phyloP scores from a whole-genome alignment of 78 protist species.

The Blattamonas nauphoetae region DNA sequence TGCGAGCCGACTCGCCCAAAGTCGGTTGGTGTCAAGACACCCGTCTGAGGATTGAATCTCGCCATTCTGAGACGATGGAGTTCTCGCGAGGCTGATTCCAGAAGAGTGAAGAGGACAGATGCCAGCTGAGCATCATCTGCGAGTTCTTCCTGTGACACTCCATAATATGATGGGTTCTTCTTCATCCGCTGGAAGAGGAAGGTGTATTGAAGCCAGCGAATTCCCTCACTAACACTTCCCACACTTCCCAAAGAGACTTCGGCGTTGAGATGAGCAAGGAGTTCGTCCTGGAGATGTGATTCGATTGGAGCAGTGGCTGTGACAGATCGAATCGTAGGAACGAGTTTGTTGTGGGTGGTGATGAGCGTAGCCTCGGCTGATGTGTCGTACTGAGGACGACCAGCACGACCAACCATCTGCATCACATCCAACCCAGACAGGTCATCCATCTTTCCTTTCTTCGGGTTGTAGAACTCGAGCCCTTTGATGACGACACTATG shows the following conservation, averaged over 20 bases:
- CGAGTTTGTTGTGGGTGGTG: slow-evolving; percentile 69
- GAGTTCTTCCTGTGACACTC: slow-evolving; percentile 41
- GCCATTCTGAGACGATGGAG: slow-evolving; percentile 66
- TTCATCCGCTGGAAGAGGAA: slow-evolving; percentile 79
- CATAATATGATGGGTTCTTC: slow-evolving; percentile 80
- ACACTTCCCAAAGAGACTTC: slow-evolving; percentile 43
- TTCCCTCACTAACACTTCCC: slow-evolving; percentile 59
- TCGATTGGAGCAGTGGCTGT: slow-evolving; percentile 62
- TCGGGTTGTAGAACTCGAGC: slow-evolving; percentile 68
- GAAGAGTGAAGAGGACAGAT: slow-evolving; percentile 21
- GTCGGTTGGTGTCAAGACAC: slow-evolving; percentile 47
- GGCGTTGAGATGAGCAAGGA: slow-evolving; percentile 85
- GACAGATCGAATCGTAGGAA: slow-evolving; percentile 53
- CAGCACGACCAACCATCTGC: slow-evolving; percentile 97
- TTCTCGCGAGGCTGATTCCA: slow-evolving; percentile 47
- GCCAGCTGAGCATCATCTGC: slow-evolving; percentile 51
- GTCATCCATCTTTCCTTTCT: slow-evolving; percentile 64
- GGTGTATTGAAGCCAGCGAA: slow-evolving; percentile 86
- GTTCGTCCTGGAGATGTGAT: slow-evolving; percentile 6
- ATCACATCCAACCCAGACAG: slow-evolving; percentile 82
- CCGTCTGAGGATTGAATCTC: slow-evolving; percentile 59
- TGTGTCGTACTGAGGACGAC: slow-evolving; percentile 96
- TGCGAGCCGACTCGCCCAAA: slow-evolving; percentile 74
- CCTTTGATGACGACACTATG: slow-evolving; percentile 92
- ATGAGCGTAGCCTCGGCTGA: slow-evolving; percentile 82